A percentile compares a stretch with the other conserved stretches of the same genome.
Evolutionary conservation across 306 rosid genomes (phyloP).

Genomic region (Styphnolobium japonicum): DNA sequence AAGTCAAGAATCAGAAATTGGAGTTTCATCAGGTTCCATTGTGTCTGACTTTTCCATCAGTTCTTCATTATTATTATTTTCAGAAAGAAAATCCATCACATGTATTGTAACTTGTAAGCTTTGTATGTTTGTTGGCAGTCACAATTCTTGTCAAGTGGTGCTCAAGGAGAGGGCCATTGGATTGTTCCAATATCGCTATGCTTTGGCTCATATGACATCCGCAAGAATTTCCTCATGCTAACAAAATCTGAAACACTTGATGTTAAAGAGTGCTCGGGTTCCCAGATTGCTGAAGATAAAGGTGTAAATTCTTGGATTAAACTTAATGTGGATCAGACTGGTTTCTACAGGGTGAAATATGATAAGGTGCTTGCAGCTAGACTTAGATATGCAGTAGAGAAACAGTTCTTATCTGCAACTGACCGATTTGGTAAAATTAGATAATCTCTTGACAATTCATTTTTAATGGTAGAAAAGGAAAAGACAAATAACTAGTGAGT

Average conservation of each 20-base stretch:
- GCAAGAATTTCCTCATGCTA: constrained; percentile 69
- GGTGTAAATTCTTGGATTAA: constrained; percentile 60
- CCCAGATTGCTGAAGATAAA: constrained; percentile 24
- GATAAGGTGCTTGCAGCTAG: constrained; percentile 70
- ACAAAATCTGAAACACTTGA: constrained; percentile 56
- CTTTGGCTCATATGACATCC: constrained; percentile 64
- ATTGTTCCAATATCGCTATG: constrained; percentile 78
- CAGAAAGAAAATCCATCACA: background rate
- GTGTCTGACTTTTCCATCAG: constrained; percentile 13
- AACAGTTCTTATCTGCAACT: constrained; percentile 60
- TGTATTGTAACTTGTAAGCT: constrained; percentile 16
- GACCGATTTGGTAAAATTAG: constrained; percentile 80
- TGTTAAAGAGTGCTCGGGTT: constrained; percentile 45
- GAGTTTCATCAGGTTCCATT: constrained; percentile 79
- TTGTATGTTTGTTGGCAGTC: constrained; percentile 50
- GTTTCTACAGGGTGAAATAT: constrained; percentile 94
- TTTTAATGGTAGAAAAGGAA: constrained; percentile 1
- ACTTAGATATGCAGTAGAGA: constrained; percentile 74
- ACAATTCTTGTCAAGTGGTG: constrained; percentile 80
- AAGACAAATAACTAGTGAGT: constrained; percentile 11
- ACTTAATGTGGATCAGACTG: constrained; percentile 90
- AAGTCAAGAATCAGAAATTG: constrained; percentile 57
- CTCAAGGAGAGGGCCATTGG: constrained; percentile 83
- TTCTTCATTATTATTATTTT: constrained; percentile 18
- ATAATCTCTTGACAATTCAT: constrained; percentile 1